Base-by-base conservation (phyloP, 2,329 filamentous ascomycete genomes). In the Aspergillus glaucus region DNA sequence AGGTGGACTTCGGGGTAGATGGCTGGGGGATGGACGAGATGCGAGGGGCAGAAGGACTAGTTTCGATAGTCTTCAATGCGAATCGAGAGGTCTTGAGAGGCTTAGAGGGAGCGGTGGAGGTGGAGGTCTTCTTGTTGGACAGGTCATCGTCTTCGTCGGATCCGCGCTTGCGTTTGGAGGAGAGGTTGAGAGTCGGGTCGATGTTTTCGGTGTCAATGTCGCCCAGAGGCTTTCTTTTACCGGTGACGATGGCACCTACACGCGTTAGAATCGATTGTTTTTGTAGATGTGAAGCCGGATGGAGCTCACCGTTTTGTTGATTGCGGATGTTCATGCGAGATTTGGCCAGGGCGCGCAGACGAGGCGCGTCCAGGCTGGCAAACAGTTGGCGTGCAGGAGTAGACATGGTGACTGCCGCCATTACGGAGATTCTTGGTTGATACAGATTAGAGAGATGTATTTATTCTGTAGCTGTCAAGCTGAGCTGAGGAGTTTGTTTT, bases 161-260 rank as follows among this genome's bases (percentile, higher is more conserved):
- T 30, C 56, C 52, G 48, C 70, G 66, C 57, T 71, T 73, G 37
- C 70, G 68, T 57, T 75, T 75, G 42, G 70, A 69, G 4, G 79
- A 73, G 30, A 75, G 76, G 53, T 70, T 73, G 60, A 75, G 69
- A 48, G 65, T 64, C 6, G 81, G 81, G 51, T 82, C 79, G 50
- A 81, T 69, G 58, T 85, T 85, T 64, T 84, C 81, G 44, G 73
- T 63, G 60, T 83, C 79, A 2, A 56, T 54, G 39, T 64, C 59
- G n/a, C 43, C 41, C 39, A 59, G 45, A 15, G 53, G 46, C 14
- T 50, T 50, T 39, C 50, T 50, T 44, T 60, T 60, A 44, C 46
- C 42, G 19, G 52, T 47, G 12, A 56, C 22, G 0, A 56, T 44
- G 34, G 49, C 47, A 43, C 54, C 57, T 59, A 32, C 26, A 7